Conservation (phyloP, 306 rosid genomes). For the Vigna unguiculata region DNA sequence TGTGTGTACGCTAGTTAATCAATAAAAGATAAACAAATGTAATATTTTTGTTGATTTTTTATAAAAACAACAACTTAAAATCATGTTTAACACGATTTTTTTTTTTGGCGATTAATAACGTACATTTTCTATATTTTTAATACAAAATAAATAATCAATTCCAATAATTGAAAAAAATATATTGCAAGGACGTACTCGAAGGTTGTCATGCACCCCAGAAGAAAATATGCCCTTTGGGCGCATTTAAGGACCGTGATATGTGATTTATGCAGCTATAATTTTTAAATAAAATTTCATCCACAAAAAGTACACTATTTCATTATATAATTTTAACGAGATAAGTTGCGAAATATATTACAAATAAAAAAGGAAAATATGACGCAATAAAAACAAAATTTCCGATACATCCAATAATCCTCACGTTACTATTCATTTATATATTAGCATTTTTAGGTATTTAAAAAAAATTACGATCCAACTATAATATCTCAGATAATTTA, state of each 20-base stretch:
- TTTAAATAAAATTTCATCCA: background rate
- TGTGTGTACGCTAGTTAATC: too few relatives aligned
- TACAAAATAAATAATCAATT: background rate
- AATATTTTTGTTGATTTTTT: too few relatives aligned
- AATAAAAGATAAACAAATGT: background rate
- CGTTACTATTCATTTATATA: too few relatives aligned
- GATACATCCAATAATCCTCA: too few relatives aligned
- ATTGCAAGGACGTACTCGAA: background rate
- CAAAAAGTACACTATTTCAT: background rate
- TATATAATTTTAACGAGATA: background rate
- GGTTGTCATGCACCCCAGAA: background rate
- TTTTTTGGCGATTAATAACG: too few relatives aligned
- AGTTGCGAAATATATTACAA: background rate
- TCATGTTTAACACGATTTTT: background rate
- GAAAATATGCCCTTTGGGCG: conserved; percentile 1
- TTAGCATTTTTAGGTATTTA: too few relatives aligned
- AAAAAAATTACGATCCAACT: too few relatives aligned
- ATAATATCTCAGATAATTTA: too few relatives aligned
- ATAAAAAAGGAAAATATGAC: background rate
- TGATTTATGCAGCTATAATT: background rate
- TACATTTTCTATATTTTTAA: background rate
- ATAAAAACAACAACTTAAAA: too few relatives aligned
- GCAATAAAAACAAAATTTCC: too few relatives aligned
- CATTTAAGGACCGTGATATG: conserved; percentile 4
- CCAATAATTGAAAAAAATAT: background rate